phyloP scores from a whole-genome alignment of 805 yeast genomes.

The Candida oleophila region DNA sequence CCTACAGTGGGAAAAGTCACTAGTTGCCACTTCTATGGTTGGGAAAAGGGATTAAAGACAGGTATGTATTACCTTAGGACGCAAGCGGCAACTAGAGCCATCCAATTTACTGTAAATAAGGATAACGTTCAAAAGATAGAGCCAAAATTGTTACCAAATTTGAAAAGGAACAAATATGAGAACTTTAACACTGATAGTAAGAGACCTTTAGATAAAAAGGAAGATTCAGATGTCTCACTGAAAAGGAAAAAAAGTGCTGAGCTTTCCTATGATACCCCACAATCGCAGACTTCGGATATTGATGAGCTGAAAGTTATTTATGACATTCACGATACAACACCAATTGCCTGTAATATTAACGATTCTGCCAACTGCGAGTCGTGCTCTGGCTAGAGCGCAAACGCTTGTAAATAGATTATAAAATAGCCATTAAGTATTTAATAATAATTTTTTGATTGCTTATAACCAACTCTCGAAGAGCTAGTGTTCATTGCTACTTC shows the following conservation, averaged over 20 bases:
- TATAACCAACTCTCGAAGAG: too few relatives aligned
- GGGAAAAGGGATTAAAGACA: conserved; percentile 39
- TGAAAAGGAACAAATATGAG: conserved; percentile 23
- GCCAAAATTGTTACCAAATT: conserved; percentile 4
- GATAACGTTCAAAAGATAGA: neutral
- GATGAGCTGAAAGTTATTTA: conserved; percentile 6
- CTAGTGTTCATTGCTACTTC: too few relatives aligned
- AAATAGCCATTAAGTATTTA: too few relatives aligned
- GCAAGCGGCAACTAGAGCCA: conserved; percentile 37
- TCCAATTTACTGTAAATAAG: conserved; percentile 19
- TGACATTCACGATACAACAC: conserved; percentile 34
- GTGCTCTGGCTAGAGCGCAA: conserved; percentile 32
- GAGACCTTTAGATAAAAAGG: neutral
- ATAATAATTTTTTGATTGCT: too few relatives aligned
- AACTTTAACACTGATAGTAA: conserved; percentile 8
- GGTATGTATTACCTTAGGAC: conserved; percentile 42
- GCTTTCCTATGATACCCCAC: neutral
- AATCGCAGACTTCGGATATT: neutral
- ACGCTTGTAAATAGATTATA: neutral
- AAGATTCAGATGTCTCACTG: neutral
- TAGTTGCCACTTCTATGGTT: conserved; percentile 44
- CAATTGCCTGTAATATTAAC: conserved; percentile 30
- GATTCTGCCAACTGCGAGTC: conserved; percentile 37
- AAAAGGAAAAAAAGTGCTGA: neutral
- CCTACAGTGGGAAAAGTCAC: conserved; percentile 41